A percentile compares a stretch with the other conserved stretches of the same genome.
Evolutionary conservation across 179 eudicot species (phyloP).

Genomic region (Beta lomatogona): DNA sequence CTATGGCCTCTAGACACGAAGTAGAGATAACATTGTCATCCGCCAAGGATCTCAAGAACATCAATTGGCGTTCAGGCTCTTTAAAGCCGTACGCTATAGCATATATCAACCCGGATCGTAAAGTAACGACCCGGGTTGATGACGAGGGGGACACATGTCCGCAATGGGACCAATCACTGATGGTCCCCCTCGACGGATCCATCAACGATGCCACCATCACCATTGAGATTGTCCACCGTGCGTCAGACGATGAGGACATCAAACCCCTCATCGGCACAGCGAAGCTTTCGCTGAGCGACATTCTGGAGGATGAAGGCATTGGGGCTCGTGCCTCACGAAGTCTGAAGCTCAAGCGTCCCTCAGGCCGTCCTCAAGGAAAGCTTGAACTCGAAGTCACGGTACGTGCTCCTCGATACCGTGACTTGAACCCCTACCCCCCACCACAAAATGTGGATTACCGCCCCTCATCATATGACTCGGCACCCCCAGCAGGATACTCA

Average conservation of each 20-base stretch:
- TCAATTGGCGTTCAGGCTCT: conserved; percentile 80
- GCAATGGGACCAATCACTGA: conserved; percentile 52
- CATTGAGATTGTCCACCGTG: conserved; percentile 61
- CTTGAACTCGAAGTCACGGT: conserved; percentile 46
- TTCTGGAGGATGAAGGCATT: conserved; percentile 57
- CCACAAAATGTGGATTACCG: conserved; percentile 14
- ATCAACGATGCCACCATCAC: conserved; percentile 54
- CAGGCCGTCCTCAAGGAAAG: conserved; percentile 88
- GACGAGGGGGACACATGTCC: conserved; percentile 70
- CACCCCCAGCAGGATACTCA: conserved; percentile 2
- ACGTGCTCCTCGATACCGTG: conserved; percentile 49
- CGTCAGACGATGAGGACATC: conserved; percentile 45
- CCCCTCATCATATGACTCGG: conserved; percentile 46
- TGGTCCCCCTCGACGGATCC: conserved; percentile 53
- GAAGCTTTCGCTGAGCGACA: conserved; percentile 45
- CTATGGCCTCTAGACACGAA: conserved; percentile 47
- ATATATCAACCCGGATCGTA: conserved; percentile 67
- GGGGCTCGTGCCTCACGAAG: conserved; percentile 34
- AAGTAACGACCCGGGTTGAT: conserved; percentile 53
- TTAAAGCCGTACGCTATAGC: conserved; percentile 68
- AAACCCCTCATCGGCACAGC: conserved; percentile 79
- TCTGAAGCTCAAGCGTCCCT: conserved; percentile 67
- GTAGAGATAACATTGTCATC: conserved; percentile 56
- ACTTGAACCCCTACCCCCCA: conserved; percentile 41
- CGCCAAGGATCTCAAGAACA: conserved; percentile 78